Evolutionary conservation across 2,329 filamentous ascomycete genomes (phyloP), one percentile per base, ranked within the genome.

Genomic region (Periconia digitata): DNA sequence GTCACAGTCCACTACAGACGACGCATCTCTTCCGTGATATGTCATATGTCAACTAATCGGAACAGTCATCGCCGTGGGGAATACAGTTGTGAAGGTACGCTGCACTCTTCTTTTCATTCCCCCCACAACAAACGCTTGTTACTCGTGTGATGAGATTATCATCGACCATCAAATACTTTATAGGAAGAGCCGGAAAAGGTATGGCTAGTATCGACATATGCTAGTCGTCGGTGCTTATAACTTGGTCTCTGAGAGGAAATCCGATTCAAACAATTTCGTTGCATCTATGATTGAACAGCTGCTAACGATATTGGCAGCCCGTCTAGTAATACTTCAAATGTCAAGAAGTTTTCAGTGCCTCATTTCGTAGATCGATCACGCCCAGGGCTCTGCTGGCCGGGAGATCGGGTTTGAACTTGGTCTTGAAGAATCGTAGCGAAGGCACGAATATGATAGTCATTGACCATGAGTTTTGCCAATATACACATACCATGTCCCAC

Each of bases 101-200:
- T 13, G 13, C 2, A 18, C 17, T 18, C 3, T 44, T 24, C 24
- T 17, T 18, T 18, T 39, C 13, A 34, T 38, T n/a, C 20, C 20
- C 17, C 6, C 17, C 7, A 20, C 27, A 18, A 7, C 34, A 8
- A 27, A 7, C 24, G 27, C 48, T 46, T 39, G n/a, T 17, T 17
- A 24, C 38, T 40, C 38, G 38, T 21, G 44, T 35, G 66, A 69
- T 69, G 66, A 69, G 47, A 63, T 52, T 45, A 59, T 59, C 59
- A 67, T 66, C 61, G 64, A 68, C 66, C 66, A 66, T 66, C 55
- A 63, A 49, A 61, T 60, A 57, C 43, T 67, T 66, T 75, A 32
- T 32, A 78, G 75, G 75, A 78, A 78, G 75, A 78, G 75, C 75
- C 75, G 75, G 72, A 78, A 75, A 75, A 78, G 74, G 73, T 70